Percentiles rank a stretch among this genome's conserved stretches.
Evolutionary conservation across 2,329 filamentous ascomycete species (phyloP).

Genomic region (Chaetomiaceae sp.): DNA sequence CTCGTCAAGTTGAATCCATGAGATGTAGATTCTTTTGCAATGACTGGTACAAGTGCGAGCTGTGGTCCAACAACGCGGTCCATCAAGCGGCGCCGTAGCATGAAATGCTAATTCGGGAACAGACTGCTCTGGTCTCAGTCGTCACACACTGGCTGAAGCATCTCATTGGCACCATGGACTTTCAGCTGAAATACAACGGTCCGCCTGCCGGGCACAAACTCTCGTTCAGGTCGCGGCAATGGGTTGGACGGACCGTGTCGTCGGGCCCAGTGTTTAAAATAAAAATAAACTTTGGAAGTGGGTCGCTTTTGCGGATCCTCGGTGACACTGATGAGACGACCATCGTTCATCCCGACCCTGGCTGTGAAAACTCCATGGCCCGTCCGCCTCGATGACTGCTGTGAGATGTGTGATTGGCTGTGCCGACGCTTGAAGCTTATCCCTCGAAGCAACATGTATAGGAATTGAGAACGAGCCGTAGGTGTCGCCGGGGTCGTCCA

Average conservation of each 20-base stretch:
- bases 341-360: constrained; percentile 6
- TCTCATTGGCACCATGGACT: constrained; percentile 12
- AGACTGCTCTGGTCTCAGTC: neutral
- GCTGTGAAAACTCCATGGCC: neutral
- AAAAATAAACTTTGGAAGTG: constrained; percentile 10
- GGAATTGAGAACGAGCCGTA: neutral
- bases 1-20: too few species aligned
- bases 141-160: neutral
- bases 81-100: constrained; percentile 13
- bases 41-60: neutral
- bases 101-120: constrained; percentile 24
- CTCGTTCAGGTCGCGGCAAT: constrained; percentile 12
- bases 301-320: neutral
- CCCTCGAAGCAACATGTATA: neutral
- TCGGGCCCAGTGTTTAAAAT: constrained; percentile 15
- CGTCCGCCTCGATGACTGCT: neutral
- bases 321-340: constrained; percentile 2
- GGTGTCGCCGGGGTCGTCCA: neutral
- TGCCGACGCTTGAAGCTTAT: constrained; percentile 17
- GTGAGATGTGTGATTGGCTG: neutral
- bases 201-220: constrained; percentile 14
- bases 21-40: too few species aligned
- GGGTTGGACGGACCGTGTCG: constrained; percentile 14
- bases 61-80: neutral
- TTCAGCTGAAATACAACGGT: constrained; percentile 22